These are phyloP conservation scores for Silene vulgaris DNA, from an alignment of 179 eudicot genomes.

Conservation along the genomic window DNA sequence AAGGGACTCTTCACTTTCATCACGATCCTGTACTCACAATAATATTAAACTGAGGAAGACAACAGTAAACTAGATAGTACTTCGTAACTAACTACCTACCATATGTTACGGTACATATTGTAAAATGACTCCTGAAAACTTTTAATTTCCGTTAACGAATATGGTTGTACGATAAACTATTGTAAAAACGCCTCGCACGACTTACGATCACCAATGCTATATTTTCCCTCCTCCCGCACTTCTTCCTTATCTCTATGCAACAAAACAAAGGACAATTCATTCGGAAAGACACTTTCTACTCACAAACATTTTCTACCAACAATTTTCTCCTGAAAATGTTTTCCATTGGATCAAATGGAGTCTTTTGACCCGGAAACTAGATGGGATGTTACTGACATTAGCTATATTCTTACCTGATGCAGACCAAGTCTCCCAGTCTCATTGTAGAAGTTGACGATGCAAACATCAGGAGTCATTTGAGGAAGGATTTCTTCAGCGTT, in stretches of 20 bases:
- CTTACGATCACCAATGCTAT: background rate
- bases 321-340: background rate
- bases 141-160: background rate
- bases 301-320: background rate
- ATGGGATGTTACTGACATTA: background rate
- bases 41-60: background rate
- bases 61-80: background rate
- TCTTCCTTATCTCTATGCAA: background rate
- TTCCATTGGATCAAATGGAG: background rate
- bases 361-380: background rate
- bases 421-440: slow-evolving; percentile 66
- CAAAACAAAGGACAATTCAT: background rate
- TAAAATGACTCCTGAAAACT: background rate
- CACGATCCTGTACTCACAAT: slow-evolving; percentile 50
- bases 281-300: background rate
- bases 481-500: slow-evolving; percentile 45
- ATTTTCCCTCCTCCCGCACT: background rate
- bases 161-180: background rate
- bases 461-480: slow-evolving; percentile 46
- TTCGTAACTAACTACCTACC: no score
- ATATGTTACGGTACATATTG: no score
- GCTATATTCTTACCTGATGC: slow-evolving; percentile 54
- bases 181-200: background rate
- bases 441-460: slow-evolving; percentile 66
- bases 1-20: slow-evolving; percentile 59